Conservation (phyloP, 306 rosid genomes). For the Lathyrus oleraceus region DNA sequence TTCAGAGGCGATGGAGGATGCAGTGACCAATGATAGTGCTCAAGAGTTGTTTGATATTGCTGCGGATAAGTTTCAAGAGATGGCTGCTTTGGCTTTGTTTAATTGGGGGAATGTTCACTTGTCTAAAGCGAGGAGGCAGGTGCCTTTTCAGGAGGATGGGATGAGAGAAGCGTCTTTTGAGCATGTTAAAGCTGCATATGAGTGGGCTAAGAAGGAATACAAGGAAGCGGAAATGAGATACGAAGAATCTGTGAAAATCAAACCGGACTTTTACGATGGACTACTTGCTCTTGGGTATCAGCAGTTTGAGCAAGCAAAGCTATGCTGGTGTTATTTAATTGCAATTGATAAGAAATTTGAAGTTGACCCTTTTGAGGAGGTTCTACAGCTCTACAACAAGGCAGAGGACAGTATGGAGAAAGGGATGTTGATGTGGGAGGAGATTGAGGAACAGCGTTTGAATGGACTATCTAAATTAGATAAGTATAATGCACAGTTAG, state of each 20-base stretch:
- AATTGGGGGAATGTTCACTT: conserved; percentile 94
- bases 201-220: conserved; percentile 81
- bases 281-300: conserved; percentile 85
- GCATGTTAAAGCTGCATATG: conserved; percentile 56
- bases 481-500: conserved; percentile 54
- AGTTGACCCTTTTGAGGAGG: conserved; percentile 54
- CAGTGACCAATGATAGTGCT: conserved; percentile 63
- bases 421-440: conserved; percentile 89
- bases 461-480: conserved; percentile 78
- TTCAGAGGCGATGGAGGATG: conserved; percentile 85
- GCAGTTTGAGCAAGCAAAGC: conserved; percentile 89
- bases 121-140: conserved; percentile 76
- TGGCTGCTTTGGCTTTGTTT: conserved; percentile 86
- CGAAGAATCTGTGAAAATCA: conserved; percentile 71
- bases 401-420: conserved; percentile 93
- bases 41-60: conserved; percentile 83
- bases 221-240: conserved; percentile 63
- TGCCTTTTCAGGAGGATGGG: conserved; percentile 56
- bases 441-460: conserved; percentile 73
- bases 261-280: conserved; percentile 81
- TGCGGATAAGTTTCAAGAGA: conserved; percentile 85
- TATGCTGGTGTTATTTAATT: conserved; percentile 70
- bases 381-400: conserved; percentile 75
- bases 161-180: conserved; percentile 53
- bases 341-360: conserved; percentile 55